phyloP scores from a whole-genome alignment of 257 asterid species.

The Nyctanthes arbortristis region DNA sequence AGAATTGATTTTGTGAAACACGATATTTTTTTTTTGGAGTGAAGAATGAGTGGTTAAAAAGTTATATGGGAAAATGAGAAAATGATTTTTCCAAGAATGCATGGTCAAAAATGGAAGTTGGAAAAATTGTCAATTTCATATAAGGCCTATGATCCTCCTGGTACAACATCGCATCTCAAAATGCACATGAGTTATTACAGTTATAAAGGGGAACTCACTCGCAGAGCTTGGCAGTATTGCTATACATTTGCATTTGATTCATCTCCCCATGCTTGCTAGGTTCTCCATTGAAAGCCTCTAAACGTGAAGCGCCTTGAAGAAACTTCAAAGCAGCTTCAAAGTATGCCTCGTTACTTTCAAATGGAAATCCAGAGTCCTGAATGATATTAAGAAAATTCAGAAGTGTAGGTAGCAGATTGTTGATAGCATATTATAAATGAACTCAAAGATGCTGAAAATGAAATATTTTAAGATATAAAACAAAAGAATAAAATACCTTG shows the following conservation, averaged over 20 bases:
- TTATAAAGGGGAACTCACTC: constrained; percentile 50
- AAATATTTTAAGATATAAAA: background rate
- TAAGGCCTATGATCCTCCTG: background rate
- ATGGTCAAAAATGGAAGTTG: no score
- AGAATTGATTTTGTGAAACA: no score
- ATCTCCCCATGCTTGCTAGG: no score
- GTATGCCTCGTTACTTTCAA: constrained; percentile 71
- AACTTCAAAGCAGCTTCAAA: constrained; percentile 81
- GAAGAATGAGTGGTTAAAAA: no score
- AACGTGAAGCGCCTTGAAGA: constrained; percentile 84
- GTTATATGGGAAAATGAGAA: no score
- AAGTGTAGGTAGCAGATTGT: constrained; percentile 9
- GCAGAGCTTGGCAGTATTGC: constrained; percentile 73
- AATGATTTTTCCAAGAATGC: no score
- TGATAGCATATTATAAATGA: constrained; percentile 10
- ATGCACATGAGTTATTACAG: background rate
- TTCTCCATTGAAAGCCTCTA: constrained; percentile 61
- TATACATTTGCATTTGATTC: constrained; percentile 65
- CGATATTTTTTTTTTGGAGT: no score
- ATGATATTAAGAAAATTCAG: constrained; percentile 26
- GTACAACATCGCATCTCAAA: background rate
- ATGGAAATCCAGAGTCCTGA: constrained; percentile 75
- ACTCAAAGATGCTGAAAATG: constrained; percentile 8
- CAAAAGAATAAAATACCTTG: constrained; percentile 47
- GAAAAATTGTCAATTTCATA: no score